These are phyloP conservation scores for Sindora glabra DNA, from an alignment of 306 rosid genomes.

Conservation along the genomic window DNA sequence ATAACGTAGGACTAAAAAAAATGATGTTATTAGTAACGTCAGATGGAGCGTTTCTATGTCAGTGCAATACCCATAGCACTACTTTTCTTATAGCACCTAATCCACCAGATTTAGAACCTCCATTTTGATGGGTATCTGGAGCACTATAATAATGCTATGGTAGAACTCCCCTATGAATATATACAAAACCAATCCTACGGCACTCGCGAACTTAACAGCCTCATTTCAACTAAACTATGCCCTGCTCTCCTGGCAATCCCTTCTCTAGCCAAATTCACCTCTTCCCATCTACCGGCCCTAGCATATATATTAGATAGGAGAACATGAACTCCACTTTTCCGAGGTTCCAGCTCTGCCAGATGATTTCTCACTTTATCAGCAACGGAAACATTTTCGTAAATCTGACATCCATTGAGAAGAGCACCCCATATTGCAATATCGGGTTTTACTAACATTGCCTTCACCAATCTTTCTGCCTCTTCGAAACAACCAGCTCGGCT, in stretches of 20 bases:
- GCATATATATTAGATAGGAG: conserved; percentile 77
- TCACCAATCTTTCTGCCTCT: conserved; percentile 51
- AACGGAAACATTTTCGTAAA: conserved; percentile 53
- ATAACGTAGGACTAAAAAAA: too few relatives aligned
- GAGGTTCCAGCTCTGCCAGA: conserved; percentile 37
- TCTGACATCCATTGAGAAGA: conserved; percentile 71
- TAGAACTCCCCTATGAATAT: too few relatives aligned
- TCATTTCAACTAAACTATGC: conserved; percentile 54
- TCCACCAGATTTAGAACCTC: too few relatives aligned
- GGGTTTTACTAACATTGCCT: conserved; percentile 43
- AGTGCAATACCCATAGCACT: too few relatives aligned
- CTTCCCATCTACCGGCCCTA: conserved; percentile 60
- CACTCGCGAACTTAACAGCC: conserved; percentile 19
- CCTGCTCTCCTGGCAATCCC: conserved; percentile 51
- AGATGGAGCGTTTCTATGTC: too few relatives aligned
- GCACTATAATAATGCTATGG: too few relatives aligned
- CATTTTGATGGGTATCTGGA: too few relatives aligned
- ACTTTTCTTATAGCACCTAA: too few relatives aligned
- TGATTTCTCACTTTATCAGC: conserved; percentile 39
- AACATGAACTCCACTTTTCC: conserved; percentile 52
- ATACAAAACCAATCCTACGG: background rate
- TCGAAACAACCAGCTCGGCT: conserved; percentile 58
- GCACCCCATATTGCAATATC: conserved; percentile 59
- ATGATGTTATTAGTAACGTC: too few relatives aligned
- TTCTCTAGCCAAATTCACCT: conserved; percentile 49